Percentiles rank a stretch among this genome's conserved stretches.
Conservation (phyloP, 2,329 filamentous ascomycete species). For the Stemphylium vesicarium region DNA sequence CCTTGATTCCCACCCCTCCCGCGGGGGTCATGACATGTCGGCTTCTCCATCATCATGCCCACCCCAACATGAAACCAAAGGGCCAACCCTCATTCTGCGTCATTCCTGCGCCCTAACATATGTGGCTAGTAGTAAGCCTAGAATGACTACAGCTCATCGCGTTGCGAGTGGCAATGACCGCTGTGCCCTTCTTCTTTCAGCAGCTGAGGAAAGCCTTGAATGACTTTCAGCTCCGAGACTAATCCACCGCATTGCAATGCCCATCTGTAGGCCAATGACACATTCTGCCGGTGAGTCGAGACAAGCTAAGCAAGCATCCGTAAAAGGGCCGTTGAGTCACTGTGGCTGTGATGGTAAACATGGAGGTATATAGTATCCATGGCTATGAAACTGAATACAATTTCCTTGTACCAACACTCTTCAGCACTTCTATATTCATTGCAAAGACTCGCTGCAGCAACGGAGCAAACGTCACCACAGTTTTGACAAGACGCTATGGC, state of each 20-base stretch:
- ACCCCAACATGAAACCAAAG: not conserved
- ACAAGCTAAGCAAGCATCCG: not conserved
- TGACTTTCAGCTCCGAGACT: not conserved
- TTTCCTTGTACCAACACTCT: not conserved
- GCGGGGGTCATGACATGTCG: not conserved
- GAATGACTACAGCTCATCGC: not conserved
- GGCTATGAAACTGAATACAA: not conserved
- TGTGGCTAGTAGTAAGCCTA: not conserved
- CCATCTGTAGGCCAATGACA: not conserved
- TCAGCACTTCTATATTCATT: too few relatives aligned
- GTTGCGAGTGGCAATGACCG: too few relatives aligned
- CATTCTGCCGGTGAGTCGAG: slow-evolving; percentile 3
- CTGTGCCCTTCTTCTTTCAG: too few relatives aligned
- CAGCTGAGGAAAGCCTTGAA: not conserved
- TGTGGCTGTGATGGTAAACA: not conserved
- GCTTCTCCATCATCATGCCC: not conserved
- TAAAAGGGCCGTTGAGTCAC: not conserved
- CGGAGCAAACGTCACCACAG: not conserved
- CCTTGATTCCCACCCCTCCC: slow-evolving; percentile 13
- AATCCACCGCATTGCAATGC: not conserved
- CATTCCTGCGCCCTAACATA: not conserved
- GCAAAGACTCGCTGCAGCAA: not conserved
- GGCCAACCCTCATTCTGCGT: not conserved
- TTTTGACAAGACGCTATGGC: not conserved
- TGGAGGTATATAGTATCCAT: not conserved